Percentiles rank a stretch among this genome's conserved stretches.
Conservation (phyloP, 768 basidiomycete genomes). For the Strobilomyces confusus region DNA sequence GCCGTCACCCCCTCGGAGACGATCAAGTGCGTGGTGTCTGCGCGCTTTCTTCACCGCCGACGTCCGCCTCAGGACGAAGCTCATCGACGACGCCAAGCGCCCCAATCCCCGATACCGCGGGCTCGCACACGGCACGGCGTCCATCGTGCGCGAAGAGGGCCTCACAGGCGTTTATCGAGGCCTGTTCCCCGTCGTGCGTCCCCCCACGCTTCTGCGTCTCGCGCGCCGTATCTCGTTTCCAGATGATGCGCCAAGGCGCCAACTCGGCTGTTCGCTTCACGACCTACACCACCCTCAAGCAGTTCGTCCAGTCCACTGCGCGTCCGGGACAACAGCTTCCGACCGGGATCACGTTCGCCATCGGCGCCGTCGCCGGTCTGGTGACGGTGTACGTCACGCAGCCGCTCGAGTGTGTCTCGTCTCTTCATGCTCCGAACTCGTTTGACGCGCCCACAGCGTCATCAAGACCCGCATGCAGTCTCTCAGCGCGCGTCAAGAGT, state of each 20-base stretch:
- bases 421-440: neutral
- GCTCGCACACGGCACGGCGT: conserved; percentile 75
- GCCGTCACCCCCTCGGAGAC: conserved; percentile 98
- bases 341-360: conserved; percentile 85
- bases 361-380: conserved; percentile 89
- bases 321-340: conserved; percentile 84
- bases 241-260: conserved; percentile 98
- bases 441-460: conserved; percentile 49
- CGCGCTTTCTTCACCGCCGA: neutral
- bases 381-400: conserved; percentile 93
- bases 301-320: conserved; percentile 81
- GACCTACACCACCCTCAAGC: conserved; percentile 91
- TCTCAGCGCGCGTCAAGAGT: conserved; percentile 74
- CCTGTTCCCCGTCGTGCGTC: conserved; percentile 85
- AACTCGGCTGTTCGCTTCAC: conserved; percentile 97
- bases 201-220: too few species aligned
- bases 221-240: neutral
- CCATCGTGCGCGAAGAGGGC: conserved; percentile 85
- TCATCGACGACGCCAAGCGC: conserved; percentile 91
- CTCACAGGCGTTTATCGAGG: conserved; percentile 84
- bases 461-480: conserved; percentile 99
- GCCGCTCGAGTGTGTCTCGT: conserved; percentile 65
- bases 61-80: conserved; percentile 73
- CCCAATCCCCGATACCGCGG: conserved; percentile 84
- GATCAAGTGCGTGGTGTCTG: conserved; percentile 70